Evolutionary conservation across 2,329 filamentous ascomycete species (phyloP), one percentile per base, ranked within the genome.

Genomic region (Ustulina deusta): DNA sequence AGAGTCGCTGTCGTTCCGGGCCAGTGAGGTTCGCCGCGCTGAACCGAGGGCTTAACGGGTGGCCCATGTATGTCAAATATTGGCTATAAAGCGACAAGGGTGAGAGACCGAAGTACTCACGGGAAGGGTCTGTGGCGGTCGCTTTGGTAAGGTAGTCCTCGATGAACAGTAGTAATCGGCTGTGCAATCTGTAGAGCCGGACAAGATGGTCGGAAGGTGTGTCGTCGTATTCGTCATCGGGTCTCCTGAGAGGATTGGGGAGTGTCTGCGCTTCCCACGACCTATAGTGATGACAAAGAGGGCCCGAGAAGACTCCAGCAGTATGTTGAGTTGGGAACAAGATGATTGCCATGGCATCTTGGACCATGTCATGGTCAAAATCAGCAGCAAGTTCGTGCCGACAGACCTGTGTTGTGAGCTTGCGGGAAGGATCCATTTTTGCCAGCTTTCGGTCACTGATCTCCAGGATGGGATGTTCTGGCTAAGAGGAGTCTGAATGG

Each of bases 1-100:
- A 32, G 36, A 61, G 17, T 40, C 34, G 46, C 46, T 54, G 46
- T 51, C 59, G 46, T 44, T 54, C 59, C 20, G 48, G n/a, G 59
- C 15, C n/a, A 44, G 20, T 54, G 46, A 54, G 48, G 7, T 40
- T 29, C 32, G 59, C 46, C 25, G 34, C 59, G 15, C 34, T 42
- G 34, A 61, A 54, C 10, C 59, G 46, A 54, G 20, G 11, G 48
- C 59, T 42, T 44, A 61, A 17, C 6, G 59, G 34, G 59, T 54
- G 59, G 34, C 29, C 59, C 20, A 42, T n/a, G 54, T 42, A 57
- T 32, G 48, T 51, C 48, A 51, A 32, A 51, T 32, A 32, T 32
- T 20, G 6, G 15, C 27, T 32, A 44, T 22, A 6, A 44, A 44
- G 42, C 42, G 42, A 9, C 27, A 32, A 32, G 27, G 25, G 15